Evolutionary conservation across 225 moss, liverwort and hornwort species (phyloP).

Genomic region (Rhytidiadelphus loreus): DNA sequence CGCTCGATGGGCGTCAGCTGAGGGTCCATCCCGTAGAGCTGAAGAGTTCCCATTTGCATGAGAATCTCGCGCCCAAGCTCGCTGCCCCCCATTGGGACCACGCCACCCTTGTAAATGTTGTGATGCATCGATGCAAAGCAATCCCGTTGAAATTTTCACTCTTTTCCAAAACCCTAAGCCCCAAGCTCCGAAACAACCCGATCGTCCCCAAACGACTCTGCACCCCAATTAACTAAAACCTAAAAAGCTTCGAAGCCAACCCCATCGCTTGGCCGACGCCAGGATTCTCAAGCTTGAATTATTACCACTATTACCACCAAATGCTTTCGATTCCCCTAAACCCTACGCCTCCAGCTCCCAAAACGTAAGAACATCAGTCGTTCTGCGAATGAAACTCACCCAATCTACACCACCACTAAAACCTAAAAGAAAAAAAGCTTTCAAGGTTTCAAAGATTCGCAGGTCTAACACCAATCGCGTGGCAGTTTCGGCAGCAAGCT

Average conservation of each 20-base stretch:
- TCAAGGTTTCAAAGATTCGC: background rate
- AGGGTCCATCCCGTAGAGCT: slow-evolving; percentile 48
- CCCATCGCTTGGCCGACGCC: background rate
- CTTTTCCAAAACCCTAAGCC: background rate
- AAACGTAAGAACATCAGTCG: background rate
- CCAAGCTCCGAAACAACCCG: background rate
- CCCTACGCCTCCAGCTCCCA: background rate
- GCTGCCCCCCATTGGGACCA: slow-evolving; percentile 5
- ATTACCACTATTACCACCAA: background rate
- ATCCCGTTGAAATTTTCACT: background rate
- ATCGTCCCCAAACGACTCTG: background rate
- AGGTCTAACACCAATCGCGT: background rate
- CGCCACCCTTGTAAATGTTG: slow-evolving; percentile 15
- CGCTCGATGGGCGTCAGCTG: slow-evolving; percentile 40
- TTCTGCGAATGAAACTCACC: background rate
- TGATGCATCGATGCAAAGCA: background rate
- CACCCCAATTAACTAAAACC: background rate
- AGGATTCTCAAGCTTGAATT: background rate
- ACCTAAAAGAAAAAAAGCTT: background rate
- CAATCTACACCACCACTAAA: background rate
- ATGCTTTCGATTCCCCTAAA: background rate
- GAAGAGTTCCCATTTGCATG: slow-evolving; percentile 42
- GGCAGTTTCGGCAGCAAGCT: background rate
- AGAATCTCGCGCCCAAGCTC: slow-evolving; percentile 49
- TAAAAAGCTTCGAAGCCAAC: background rate